A percentile compares a stretch with the other conserved stretches of the same genome.
Evolutionary conservation across 139 green algal species (phyloP).

Genomic region (Diplosphaera chodatii): DNA sequence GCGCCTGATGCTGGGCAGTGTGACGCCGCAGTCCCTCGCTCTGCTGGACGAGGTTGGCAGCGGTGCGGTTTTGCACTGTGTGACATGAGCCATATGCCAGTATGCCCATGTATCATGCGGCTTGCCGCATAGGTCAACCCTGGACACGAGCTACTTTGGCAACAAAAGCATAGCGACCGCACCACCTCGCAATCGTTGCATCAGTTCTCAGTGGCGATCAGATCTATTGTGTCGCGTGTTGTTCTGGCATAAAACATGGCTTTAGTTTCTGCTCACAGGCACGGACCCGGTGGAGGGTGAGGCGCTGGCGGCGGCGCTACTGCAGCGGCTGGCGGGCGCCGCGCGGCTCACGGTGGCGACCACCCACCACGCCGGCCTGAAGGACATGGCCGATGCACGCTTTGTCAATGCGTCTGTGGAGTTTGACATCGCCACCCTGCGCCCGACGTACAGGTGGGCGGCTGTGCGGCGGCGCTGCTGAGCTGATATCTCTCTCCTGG

Average conservation of each 20-base stretch:
- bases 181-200: no score
- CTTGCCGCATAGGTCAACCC: no score
- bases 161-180: no score
- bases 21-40: constrained; percentile 44
- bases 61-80: background rate
- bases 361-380: constrained; percentile 61
- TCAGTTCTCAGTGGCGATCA: no score
- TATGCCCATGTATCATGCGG: no score
- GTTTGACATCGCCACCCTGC: constrained; percentile 50
- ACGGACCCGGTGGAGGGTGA: constrained; percentile 76
- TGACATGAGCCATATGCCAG: no score
- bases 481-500: no score
- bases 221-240: no score
- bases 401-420: constrained; percentile 57
- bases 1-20: constrained; percentile 27
- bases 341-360: constrained; percentile 53
- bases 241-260: no score
- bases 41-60: constrained; percentile 77
- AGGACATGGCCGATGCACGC: constrained; percentile 21
- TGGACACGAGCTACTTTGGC: no score
- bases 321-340: constrained; percentile 31
- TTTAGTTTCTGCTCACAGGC: constrained; percentile 17
- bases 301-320: constrained; percentile 53
- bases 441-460: constrained; percentile 45
- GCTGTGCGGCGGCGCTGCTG: no score